These are phyloP conservation scores for Erythrobasidium hasegawianum DNA, from an alignment of 1,284 basidiomycete species.

Conservation along the genomic window DNA sequence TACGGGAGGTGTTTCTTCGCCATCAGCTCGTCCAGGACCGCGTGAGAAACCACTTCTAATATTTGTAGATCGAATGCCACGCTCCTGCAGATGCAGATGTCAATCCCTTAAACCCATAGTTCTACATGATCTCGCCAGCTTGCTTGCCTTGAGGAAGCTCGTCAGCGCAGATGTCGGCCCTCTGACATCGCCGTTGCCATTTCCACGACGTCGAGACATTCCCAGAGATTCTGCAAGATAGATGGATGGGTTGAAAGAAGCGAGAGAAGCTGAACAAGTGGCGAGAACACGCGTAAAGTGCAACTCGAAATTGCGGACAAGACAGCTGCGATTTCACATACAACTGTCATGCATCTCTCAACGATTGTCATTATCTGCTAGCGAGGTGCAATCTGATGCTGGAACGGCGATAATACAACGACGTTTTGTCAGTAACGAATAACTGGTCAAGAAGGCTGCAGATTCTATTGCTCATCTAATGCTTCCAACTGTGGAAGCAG, in stretches of 20 bases:
- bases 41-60: conserved; percentile 28
- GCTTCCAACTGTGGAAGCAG: background rate
- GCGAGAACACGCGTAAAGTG: background rate
- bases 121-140: too few relatives aligned
- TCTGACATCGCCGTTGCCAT: conserved; percentile 4
- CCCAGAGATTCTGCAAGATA: background rate
- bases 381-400: too few relatives aligned
- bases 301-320: background rate
- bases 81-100: conserved; percentile 14
- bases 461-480: background rate
- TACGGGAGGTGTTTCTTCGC: conserved; percentile 15
- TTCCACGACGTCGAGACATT: conserved; percentile 29
- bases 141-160: background rate
- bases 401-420: too few relatives aligned
- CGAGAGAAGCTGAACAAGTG: background rate
- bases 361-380: too few relatives aligned
- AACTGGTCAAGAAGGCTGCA: too few relatives aligned
- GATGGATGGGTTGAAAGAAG: background rate
- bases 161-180: conserved; percentile 31
- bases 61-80: conserved; percentile 27
- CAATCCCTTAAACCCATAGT: too few relatives aligned
- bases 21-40: conserved; percentile 18
- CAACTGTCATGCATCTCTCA: too few relatives aligned
- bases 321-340: too few relatives aligned
- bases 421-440: too few relatives aligned